A percentile compares a stretch with the other conserved stretches of the same genome.
Conservation (phyloP, 352 stramenopile genomes). For the Globisporangium takayamanum region DNA sequence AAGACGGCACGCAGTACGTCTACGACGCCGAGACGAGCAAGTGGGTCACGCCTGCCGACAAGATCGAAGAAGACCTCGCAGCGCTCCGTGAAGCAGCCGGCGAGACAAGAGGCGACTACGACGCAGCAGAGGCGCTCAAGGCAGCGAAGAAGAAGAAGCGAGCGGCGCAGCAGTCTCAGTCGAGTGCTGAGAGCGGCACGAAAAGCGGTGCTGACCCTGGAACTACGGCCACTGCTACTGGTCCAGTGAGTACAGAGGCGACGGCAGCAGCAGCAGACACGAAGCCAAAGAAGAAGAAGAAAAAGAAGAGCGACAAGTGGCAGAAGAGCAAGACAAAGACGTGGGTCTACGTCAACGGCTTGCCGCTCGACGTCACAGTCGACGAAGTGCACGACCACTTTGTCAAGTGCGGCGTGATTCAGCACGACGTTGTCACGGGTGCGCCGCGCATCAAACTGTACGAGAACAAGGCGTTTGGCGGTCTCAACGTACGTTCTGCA, state of each 20-base stretch:
- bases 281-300: constrained; percentile 76
- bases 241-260: background rate
- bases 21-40: constrained; percentile 63
- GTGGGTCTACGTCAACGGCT: constrained; percentile 95
- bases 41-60: constrained; percentile 64
- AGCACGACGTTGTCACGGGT: constrained; percentile 90
- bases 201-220: constrained; percentile 3
- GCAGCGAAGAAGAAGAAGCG: constrained; percentile 42
- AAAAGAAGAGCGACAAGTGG: constrained; percentile 76
- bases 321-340: constrained; percentile 84
- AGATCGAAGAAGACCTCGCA: constrained; percentile 65
- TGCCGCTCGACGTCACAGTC: constrained; percentile 89
- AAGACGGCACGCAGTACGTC: constrained; percentile 65
- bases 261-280: background rate
- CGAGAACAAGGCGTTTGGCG: constrained; percentile 73
- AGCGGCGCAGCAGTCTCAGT: constrained; percentile 18
- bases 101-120: constrained; percentile 15
- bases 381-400: constrained; percentile 93
- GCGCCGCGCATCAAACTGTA: constrained; percentile 96
- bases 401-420: constrained; percentile 92
- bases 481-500: constrained; percentile 74
- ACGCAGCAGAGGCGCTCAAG: constrained; percentile 11
- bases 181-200: constrained; percentile 4
- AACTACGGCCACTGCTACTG: constrained; percentile 1
- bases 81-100: constrained; percentile 42